A percentile compares a stretch with the other conserved stretches of the same genome.
Evolutionary conservation across 1,284 basidiomycete genomes (phyloP).

Genomic region (Ustilago curta): DNA sequence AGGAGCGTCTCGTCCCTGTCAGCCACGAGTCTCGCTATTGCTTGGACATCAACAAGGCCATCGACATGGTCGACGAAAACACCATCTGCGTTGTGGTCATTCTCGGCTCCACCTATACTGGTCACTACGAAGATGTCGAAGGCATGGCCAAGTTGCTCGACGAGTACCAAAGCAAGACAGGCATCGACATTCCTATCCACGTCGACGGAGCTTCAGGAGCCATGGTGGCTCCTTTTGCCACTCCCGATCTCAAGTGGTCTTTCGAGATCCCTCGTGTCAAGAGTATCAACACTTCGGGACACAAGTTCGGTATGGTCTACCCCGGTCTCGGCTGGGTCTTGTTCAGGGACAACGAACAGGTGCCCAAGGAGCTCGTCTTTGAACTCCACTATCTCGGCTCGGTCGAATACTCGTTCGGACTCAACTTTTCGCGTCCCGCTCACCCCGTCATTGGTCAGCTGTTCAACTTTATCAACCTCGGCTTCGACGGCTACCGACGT

Average conservation of each 20-base stretch:
- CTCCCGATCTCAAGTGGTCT: slow-evolving; percentile 85
- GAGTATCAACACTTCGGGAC: slow-evolving; percentile 78
- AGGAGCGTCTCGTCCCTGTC: slow-evolving; percentile 70
- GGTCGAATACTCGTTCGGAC: slow-evolving; percentile 77
- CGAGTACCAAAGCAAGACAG: slow-evolving; percentile 84
- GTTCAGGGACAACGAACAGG: slow-evolving; percentile 68
- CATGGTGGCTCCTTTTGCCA: slow-evolving; percentile 77
- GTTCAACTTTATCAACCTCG: slow-evolving; percentile 76
- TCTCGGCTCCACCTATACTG: slow-evolving; percentile 82
- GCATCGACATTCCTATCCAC: slow-evolving; percentile 75
- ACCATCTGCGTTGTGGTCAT: slow-evolving; percentile 74
- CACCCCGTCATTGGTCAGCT: slow-evolving; percentile 91
- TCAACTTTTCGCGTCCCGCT: slow-evolving; percentile 93
- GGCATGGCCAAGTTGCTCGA: slow-evolving; percentile 87
- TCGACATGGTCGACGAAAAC: slow-evolving; percentile 91
- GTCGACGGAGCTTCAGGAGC: slow-evolving; percentile 71
- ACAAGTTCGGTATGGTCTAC: slow-evolving; percentile 88
- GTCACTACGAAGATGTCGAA: slow-evolving; percentile 90
- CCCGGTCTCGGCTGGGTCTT: slow-evolving; percentile 75
- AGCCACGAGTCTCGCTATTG: slow-evolving; percentile 73
- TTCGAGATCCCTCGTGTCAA: slow-evolving; percentile 76
- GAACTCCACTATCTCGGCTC: slow-evolving; percentile 78
- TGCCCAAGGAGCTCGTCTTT: slow-evolving; percentile 77
- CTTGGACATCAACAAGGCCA: slow-evolving; percentile 83
- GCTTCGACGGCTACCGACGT: slow-evolving; percentile 66